A percentile compares a stretch with the other conserved stretches of the same genome.
These are phyloP conservation scores for Bjerkandera adusta DNA, from an alignment of 1,284 basidiomycete genomes.

Conservation along the genomic window DNA sequence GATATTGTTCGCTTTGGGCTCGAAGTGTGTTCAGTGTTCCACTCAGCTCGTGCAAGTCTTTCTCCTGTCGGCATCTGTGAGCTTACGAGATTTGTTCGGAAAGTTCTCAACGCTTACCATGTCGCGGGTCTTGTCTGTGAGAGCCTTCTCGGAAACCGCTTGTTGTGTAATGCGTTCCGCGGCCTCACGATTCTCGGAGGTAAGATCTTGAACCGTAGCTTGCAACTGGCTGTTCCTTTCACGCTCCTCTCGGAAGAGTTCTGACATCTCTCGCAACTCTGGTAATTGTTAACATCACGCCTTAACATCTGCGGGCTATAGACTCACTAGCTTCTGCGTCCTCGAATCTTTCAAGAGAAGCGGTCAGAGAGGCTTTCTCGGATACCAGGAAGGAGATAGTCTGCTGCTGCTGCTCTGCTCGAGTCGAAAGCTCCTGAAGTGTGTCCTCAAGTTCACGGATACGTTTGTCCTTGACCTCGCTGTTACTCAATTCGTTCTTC, in stretches of 20 bases:
- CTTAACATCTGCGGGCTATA: too few species aligned
- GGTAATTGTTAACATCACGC: constrained; percentile 3
- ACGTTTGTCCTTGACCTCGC: constrained; percentile 20
- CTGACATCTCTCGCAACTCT: constrained; percentile 50
- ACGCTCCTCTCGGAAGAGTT: constrained; percentile 43
- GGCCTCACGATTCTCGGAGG: constrained; percentile 31
- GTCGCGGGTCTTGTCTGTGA: constrained; percentile 58
- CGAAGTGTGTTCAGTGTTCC: constrained; percentile 52
- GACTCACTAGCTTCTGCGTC: constrained; percentile 34
- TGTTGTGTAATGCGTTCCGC: constrained; percentile 39
- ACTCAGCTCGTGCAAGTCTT: constrained; percentile 62
- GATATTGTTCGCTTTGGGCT: constrained; percentile 49
- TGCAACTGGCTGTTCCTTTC: constrained; percentile 38
- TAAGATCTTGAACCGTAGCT: constrained; percentile 41
- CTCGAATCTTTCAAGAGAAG: constrained; percentile 32
- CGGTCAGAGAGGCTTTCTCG: constrained; percentile 34
- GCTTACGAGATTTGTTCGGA: background rate
- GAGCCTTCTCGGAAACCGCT: constrained; percentile 48
- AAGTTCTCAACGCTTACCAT: constrained; percentile 41
- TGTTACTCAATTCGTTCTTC: constrained; percentile 20
- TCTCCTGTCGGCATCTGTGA: constrained; percentile 45
- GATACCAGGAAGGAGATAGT: constrained; percentile 39
- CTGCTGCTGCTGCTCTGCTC: constrained; percentile 32
- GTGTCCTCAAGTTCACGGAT: constrained; percentile 23
- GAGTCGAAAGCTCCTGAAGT: constrained; percentile 23